phyloP scores from a whole-genome alignment of 768 basidiomycete genomes.

The Suillus alpinus region DNA sequence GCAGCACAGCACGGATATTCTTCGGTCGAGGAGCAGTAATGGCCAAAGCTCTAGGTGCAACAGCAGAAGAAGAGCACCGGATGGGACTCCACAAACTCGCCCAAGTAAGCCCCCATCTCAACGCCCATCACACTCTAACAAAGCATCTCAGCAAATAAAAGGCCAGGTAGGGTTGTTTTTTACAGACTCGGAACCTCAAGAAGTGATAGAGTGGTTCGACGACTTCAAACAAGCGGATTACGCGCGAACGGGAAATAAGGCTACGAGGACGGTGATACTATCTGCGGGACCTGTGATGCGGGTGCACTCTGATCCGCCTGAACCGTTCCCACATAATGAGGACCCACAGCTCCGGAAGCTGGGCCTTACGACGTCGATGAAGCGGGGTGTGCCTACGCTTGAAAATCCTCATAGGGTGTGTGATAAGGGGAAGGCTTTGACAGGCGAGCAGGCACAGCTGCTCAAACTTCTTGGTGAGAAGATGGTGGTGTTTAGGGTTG shows the following conservation, averaged over 20 bases:
- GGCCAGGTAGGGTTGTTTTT: conserved; percentile 94
- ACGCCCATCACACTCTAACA: not conserved
- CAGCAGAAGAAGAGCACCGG: conserved; percentile 82
- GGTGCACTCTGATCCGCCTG: conserved; percentile 72
- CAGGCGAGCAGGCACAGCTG: conserved; percentile 86
- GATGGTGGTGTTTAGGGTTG: conserved; percentile 82
- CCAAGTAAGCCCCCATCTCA: conserved; percentile 44
- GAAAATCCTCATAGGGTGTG: conserved; percentile 81
- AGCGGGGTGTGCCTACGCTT: conserved; percentile 84
- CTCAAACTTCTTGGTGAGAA: conserved; percentile 88
- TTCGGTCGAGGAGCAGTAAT: conserved; percentile 87
- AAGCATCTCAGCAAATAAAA: conserved; percentile 71
- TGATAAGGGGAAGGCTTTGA: conserved; percentile 74
- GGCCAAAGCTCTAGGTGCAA: conserved; percentile 91
- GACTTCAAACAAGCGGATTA: conserved; percentile 89
- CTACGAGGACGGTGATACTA: conserved; percentile 69
- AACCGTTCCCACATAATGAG: conserved; percentile 95
- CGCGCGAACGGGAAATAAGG: conserved; percentile 83
- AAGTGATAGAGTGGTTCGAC: conserved; percentile 92
- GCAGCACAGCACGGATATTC: conserved; percentile 85
- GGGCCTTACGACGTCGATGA: conserved; percentile 81
- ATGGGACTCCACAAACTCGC: conserved; percentile 78
- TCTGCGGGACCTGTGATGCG: conserved; percentile 86
- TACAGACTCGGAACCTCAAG: conserved; percentile 85
- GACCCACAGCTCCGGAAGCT: conserved; percentile 94